A percentile compares a stretch with the other conserved stretches of the same genome.
These are phyloP conservation scores for Platismatia glauca DNA, from an alignment of 495 filamentous ascomycete species.

Conservation along the genomic window DNA sequence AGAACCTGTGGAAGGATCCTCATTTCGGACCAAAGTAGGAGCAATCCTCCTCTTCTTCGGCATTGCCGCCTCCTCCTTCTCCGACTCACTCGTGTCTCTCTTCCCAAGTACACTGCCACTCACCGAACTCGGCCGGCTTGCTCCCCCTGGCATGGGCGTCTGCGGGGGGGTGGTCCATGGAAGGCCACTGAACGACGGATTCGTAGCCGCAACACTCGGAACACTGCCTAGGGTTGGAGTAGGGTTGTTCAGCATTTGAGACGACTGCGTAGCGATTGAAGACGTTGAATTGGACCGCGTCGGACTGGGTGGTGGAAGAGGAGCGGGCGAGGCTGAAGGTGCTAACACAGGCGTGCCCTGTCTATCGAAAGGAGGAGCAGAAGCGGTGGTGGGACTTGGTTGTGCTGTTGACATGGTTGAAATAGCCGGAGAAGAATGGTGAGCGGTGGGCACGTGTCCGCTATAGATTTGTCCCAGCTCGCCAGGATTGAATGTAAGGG, in stretches of 20 bases:
- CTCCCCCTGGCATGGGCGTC: conserved; percentile 51
- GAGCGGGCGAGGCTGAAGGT: conserved; percentile 35
- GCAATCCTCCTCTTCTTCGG: conserved; percentile 72
- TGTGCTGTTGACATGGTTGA: conserved; percentile 44
- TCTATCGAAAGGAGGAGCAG: conserved; percentile 45
- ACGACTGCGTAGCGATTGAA: conserved; percentile 61
- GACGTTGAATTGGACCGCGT: conserved; percentile 77
- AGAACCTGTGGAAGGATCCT: conserved; percentile 10
- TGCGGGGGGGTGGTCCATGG: conserved; percentile 72
- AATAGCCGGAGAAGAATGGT: conserved; percentile 34
- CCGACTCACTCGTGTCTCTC: conserved; percentile 45
- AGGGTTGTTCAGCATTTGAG: conserved; percentile 57
- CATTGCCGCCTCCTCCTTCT: conserved; percentile 50
- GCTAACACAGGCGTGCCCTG: conserved; percentile 38
- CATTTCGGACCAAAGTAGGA: conserved; percentile 51
- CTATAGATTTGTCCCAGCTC: conserved; percentile 85
- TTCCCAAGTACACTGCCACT: conserved; percentile 48
- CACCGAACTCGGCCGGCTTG: conserved; percentile 34
- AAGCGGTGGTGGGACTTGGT: conserved; percentile 54
- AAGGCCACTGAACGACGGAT: conserved; percentile 50
- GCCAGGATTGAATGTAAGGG: conserved; percentile 70
- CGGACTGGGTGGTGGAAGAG: conserved; percentile 54
- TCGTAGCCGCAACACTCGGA: conserved; percentile 61
- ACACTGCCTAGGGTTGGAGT: conserved; percentile 65
- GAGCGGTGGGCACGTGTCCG: conserved; percentile 48